Evolutionary conservation across 2,329 filamentous ascomycete species (phyloP).

Genomic region (Fonsecaea pedrosoi): DNA sequence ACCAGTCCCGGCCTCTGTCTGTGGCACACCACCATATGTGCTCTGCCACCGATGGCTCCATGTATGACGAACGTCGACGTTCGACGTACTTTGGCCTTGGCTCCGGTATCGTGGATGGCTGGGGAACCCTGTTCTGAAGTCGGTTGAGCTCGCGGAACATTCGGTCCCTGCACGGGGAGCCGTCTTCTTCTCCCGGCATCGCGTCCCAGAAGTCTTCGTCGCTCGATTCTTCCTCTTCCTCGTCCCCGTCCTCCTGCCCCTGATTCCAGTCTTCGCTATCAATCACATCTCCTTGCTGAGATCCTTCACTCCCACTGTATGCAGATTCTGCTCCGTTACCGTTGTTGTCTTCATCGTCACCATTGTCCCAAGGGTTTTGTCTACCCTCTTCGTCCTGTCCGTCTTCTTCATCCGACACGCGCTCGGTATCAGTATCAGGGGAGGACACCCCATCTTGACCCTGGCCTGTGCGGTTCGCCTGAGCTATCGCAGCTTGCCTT

Average conservation of each 20-base stretch:
- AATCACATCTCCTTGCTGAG: not conserved
- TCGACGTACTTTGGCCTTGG: not conserved
- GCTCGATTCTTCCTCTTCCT: not conserved
- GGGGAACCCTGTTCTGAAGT: not conserved
- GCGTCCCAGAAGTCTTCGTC: not conserved
- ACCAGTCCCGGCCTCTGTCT: not conserved
- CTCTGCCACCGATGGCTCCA: not conserved
- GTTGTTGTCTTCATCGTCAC: not conserved
- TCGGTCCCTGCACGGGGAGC: not conserved
- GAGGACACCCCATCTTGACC: not conserved
- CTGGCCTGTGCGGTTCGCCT: not conserved
- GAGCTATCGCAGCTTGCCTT: not conserved
- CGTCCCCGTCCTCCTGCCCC: not conserved
- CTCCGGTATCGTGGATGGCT: not conserved
- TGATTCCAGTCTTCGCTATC: not conserved
- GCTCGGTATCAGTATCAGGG: not conserved
- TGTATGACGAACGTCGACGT: not conserved
- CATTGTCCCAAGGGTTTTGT: not conserved
- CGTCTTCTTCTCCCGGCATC: not conserved
- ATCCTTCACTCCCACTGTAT: not conserved
- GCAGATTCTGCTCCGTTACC: not conserved
- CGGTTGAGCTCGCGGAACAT: slow-evolving; percentile 1
- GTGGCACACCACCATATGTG: slow-evolving; percentile 4
- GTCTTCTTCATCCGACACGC: not conserved
- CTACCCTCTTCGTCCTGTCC: not conserved